Evolutionary conservation across 805 yeast genomes (phyloP).

Genomic region (Candida suzukii): DNA sequence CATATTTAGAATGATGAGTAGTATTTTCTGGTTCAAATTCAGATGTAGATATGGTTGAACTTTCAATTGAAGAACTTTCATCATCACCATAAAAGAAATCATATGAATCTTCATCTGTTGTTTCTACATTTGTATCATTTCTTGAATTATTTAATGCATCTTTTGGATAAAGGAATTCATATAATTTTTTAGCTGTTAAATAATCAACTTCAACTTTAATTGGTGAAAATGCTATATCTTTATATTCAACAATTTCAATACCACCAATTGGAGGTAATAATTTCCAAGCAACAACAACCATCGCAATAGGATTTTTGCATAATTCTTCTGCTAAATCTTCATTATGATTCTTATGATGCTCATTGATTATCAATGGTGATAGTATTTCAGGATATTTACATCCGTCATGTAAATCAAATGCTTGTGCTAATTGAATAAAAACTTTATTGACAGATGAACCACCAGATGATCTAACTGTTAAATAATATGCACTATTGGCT

Average conservation of each 20-base stretch:
- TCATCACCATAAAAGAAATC: neutral
- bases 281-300: constrained; percentile 43
- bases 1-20: neutral
- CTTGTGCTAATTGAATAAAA: constrained; percentile 60
- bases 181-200: constrained; percentile 40
- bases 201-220: constrained; percentile 52
- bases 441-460: constrained; percentile 64
- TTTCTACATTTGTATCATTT: neutral
- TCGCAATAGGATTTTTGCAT: constrained; percentile 19
- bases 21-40: neutral
- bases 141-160: constrained; percentile 1
- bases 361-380: constrained; percentile 35
- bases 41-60: neutral
- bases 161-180: constrained; percentile 26
- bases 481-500: constrained; percentile 52
- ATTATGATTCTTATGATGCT: constrained; percentile 6
- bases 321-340: constrained; percentile 15
- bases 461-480: constrained; percentile 55
- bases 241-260: constrained; percentile 45
- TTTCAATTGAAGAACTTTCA: neutral
- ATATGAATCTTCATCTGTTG: neutral
- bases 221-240: constrained; percentile 45
- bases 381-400: constrained; percentile 67
- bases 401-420: constrained; percentile 53
- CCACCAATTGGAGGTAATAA: constrained; percentile 60